Base-by-base conservation (phyloP, 805 yeast genomes). In the Maudiozyma saulgeensis region DNA sequence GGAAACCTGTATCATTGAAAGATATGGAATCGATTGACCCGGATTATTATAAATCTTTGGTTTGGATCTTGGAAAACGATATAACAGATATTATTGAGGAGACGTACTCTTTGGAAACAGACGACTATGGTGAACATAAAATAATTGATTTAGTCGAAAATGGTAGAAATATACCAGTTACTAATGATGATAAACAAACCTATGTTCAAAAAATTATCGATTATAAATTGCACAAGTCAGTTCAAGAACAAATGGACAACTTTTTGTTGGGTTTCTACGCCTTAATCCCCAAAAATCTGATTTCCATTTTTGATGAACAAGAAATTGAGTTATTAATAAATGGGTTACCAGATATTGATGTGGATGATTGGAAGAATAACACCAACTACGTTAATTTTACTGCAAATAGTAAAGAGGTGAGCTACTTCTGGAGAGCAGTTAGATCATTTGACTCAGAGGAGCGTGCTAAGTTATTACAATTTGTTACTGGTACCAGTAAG, bases 351-450 rank as follows among this genome's bases (percentile, higher is more conserved):
- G 96, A 91, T 59, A 89, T 93, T 59, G 96, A 88, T 68, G 91
- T 91, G 19, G 87, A 82, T 56, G 99, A 93, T 63, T 93, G 99
- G 99, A 85, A 86, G 56, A 82, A 80, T 60, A 86, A 93, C 63
- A 79, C 96, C 1, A 74, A 71, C 1, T 84, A 93, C 67, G 83
- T 78, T 44, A 91, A 89, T 62, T 93, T 91, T 64, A 78, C 88
- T 0, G 76, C 90, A 0, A 76, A 86, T 1, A 86, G 95, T 2
- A 81, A 87, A 31, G 97, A 90, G 62, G 82, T 93, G 49, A 89
- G 84, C 61, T 91, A 97, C 87, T 93, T 93, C 69, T 93, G 99
- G 99, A 76, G 97, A 62, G 96, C 97, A 1, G 96, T 93, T 13
- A 80, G 88, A 59, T 87, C 97, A 0, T 93, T 93, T 68, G 96